Evolutionary conservation across 108 stramenopile species (phyloP).

Genomic region (Conticribra weissflogii): DNA sequence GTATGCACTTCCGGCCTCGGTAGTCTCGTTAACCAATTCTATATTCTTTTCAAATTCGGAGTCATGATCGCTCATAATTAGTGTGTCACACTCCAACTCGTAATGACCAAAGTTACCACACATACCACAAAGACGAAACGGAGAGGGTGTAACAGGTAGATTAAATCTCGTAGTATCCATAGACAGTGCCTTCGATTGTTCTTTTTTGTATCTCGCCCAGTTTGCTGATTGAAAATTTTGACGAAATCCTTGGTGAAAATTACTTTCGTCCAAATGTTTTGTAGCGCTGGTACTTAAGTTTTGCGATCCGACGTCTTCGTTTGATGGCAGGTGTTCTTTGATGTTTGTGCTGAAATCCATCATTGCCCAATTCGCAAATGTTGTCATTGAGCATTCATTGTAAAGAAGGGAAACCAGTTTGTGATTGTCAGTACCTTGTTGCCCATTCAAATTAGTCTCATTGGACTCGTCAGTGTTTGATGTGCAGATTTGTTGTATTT

Average conservation of each 20-base stretch:
- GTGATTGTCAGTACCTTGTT: neutral
- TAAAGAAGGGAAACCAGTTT: conserved; percentile 28
- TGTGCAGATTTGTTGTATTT: no score
- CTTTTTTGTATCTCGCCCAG: conserved; percentile 25
- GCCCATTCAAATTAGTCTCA: neutral
- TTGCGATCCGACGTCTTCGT: no score
- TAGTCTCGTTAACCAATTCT: neutral
- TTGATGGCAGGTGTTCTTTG: neutral
- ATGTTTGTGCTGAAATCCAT: conserved; percentile 6
- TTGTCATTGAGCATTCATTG: conserved; percentile 52
- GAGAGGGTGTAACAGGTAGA: conserved; percentile 13
- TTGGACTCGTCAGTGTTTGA: neutral
- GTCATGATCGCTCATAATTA: conserved; percentile 15
- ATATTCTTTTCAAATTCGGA: neutral
- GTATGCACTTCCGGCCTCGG: no score
- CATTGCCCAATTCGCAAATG: conserved; percentile 54
- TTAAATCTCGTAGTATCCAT: conserved; percentile 4
- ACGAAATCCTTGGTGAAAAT: neutral
- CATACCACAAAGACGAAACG: conserved; percentile 48
- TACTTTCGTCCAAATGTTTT: no score
- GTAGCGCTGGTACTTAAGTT: no score
- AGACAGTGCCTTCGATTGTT: neutral
- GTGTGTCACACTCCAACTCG: conserved; percentile 55
- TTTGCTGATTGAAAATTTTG: neutral
- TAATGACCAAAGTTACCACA: conserved; percentile 63